Evolutionary conservation across 2,329 filamentous ascomycete species (phyloP), one percentile per base, ranked within the genome.

Genomic region (Pseudopyricularia cyperi): DNA sequence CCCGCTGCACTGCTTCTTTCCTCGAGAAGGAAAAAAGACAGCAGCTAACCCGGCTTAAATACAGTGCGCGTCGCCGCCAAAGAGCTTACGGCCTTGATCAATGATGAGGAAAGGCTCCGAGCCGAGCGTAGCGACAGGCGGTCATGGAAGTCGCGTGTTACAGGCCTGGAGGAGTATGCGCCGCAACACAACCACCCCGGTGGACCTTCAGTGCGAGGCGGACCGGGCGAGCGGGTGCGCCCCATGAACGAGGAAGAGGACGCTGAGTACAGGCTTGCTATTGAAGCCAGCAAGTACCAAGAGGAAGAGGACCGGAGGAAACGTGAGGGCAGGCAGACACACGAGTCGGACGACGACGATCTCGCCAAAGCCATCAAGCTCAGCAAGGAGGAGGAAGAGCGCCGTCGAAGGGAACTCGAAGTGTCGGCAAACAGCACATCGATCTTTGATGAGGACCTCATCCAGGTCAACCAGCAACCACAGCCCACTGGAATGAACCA

Each of bases 131-230:
- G 81, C 61, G 93, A 97, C 66, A 82, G 93, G 53, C 95, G 89
- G 66, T 82, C 87, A 2, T 98, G 93, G 93, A 98, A 98, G 69
- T 95, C 90, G 51, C 86, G 93, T 54, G 93, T 98, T 34, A 89
- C 84, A 32, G 93, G 93, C 19, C 82, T 97, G 44, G 93, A 97
- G 58, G 91, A 97, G 63, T 87, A 80, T 59, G 80, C 66, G 19
- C 71, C 71, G 42, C 70, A 68, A 57, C 68, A 73, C 7, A 30
- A 49, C 19, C 32, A 35, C n/a, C 37, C 15, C 8, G 37, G 37
- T 12, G 37, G 37, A 11, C 17, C 37, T 42, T 42, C 37, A 42
- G 37, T n/a, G 37, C 37, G 37, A 42, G 17, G 37, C 14, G 37
- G 37, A 4, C 47, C 33, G 11, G 24, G 37, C n/a, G n/a, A 62